Evolutionary conservation across 345 rosid genomes (phyloP).

Genomic region (Camelina neglecta): DNA sequence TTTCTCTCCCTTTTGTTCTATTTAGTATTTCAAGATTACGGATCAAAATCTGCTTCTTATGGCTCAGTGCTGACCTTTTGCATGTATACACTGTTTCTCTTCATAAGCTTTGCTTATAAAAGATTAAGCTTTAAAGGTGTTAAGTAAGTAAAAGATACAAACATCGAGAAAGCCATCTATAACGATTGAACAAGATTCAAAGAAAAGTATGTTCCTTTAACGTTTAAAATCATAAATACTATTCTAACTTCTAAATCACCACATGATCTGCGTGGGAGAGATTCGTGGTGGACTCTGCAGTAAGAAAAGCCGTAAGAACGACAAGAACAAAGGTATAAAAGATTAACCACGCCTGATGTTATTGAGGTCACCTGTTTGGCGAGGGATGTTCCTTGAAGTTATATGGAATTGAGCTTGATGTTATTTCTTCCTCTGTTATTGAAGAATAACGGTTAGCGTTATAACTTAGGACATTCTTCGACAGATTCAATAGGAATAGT

Average conservation of each 20-base stretch:
- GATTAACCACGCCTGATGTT: background rate
- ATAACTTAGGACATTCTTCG: background rate
- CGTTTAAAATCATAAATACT: conserved; percentile 37
- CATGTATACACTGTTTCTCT: conserved; percentile 22
- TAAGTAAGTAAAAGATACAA: conserved; percentile 26
- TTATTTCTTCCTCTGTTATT: conserved; percentile 29
- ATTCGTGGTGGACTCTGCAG: conserved; percentile 37
- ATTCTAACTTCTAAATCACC: conserved; percentile 34
- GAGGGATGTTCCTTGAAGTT: conserved; percentile 27
- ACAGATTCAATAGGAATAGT: background rate
- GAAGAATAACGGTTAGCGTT: conserved; percentile 11
- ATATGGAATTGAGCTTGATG: conserved; percentile 22
- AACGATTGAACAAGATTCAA: conserved; percentile 34
- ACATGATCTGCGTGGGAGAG: conserved; percentile 36
- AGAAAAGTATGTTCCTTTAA: conserved; percentile 18
- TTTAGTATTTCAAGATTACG: conserved; percentile 8
- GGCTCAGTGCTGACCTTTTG: conserved; percentile 17
- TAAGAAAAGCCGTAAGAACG: conserved; percentile 13
- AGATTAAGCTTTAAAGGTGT: conserved; percentile 33
- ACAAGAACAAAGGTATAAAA: conserved; percentile 17
- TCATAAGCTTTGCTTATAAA: conserved; percentile 34
- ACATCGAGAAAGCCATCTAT: conserved; percentile 17
- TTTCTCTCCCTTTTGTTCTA: background rate
- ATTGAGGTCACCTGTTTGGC: conserved; percentile 33
- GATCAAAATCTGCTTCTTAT: conserved; percentile 4